phyloP scores from a whole-genome alignment of 768 basidiomycete genomes.

The Imleria badia region DNA sequence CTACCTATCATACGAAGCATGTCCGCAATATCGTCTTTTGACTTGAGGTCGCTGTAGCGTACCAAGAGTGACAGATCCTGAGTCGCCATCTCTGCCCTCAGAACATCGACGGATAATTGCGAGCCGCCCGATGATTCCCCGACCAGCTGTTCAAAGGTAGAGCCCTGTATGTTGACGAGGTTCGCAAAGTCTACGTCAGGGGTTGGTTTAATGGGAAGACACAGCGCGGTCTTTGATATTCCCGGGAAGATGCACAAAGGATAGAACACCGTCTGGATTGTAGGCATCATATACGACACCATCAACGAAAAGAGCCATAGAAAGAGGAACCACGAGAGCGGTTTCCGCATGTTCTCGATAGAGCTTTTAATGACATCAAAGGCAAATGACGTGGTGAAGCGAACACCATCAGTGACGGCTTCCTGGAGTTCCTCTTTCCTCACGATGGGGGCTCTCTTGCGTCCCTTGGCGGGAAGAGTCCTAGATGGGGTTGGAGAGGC shows the following conservation, averaged over 20 bases:
- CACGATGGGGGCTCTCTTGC: constrained; percentile 29
- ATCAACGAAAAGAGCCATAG: constrained; percentile 50
- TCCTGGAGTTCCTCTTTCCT: constrained; percentile 26
- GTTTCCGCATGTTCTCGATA: constrained; percentile 50
- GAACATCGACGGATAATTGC: constrained; percentile 62
- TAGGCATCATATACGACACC: constrained; percentile 39
- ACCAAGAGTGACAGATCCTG: constrained; percentile 64
- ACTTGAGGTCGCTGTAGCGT: constrained; percentile 58
- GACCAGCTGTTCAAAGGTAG: constrained; percentile 61
- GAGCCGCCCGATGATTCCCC: constrained; percentile 60
- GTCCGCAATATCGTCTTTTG: constrained; percentile 56
- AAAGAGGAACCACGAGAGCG: constrained; percentile 54
- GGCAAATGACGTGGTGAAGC: constrained; percentile 38
- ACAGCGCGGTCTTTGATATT: constrained; percentile 49
- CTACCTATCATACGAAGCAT: constrained; percentile 52
- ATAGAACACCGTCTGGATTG: constrained; percentile 46
- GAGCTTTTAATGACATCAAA: constrained; percentile 49
- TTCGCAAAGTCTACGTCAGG: constrained; percentile 58
- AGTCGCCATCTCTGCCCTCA: constrained; percentile 78
- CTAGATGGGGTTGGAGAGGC: constrained; percentile 24
- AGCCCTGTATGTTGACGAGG: constrained; percentile 58
- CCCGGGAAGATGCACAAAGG: constrained; percentile 66
- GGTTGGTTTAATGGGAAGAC: constrained; percentile 23
- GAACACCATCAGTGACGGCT: constrained; percentile 22
- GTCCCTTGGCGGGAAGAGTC: constrained; percentile 19